These are phyloP conservation scores for Astrothelium macrocarpum DNA, from an alignment of 495 filamentous ascomycete species.

Conservation along the genomic window DNA sequence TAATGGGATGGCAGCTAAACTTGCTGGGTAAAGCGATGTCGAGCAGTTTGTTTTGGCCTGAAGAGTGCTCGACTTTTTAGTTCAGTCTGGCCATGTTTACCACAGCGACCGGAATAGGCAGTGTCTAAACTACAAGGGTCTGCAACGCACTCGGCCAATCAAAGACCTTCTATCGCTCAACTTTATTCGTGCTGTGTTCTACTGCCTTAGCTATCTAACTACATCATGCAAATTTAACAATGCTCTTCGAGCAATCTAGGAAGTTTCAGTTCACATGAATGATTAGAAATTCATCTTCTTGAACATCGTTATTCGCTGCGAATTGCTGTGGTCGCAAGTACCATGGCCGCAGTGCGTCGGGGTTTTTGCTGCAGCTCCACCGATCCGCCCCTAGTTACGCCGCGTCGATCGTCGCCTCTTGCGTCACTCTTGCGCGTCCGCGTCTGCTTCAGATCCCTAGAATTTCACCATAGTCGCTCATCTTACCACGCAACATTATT, in stretches of 20 bases:
- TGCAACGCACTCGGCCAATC: background rate
- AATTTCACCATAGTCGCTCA: background rate
- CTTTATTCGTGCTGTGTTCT: background rate
- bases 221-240: background rate
- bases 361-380: background rate
- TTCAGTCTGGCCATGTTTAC: background rate
- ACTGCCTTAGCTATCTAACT: too few species aligned
- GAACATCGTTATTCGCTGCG: too few species aligned
- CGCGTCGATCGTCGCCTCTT: background rate
- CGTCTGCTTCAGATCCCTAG: background rate
- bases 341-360: too few species aligned
- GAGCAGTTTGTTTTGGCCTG: background rate
- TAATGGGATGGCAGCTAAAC: constrained; percentile 7
- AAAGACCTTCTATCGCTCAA: background rate
- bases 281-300: too few species aligned
- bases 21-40: constrained; percentile 6
- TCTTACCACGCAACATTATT: background rate
- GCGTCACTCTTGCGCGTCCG: constrained; percentile 1
- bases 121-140: constrained; percentile 5
- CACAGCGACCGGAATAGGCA: background rate
- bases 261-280: too few species aligned
- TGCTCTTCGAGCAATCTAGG: too few species aligned
- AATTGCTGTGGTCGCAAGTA: too few species aligned
- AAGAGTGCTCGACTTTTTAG: constrained; percentile 3
- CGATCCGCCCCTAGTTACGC: constrained; percentile 3